These are phyloP conservation scores for Pseudonitzschia delicatissima DNA, from an alignment of 108 stramenopile genomes.

Conservation along the genomic window DNA sequence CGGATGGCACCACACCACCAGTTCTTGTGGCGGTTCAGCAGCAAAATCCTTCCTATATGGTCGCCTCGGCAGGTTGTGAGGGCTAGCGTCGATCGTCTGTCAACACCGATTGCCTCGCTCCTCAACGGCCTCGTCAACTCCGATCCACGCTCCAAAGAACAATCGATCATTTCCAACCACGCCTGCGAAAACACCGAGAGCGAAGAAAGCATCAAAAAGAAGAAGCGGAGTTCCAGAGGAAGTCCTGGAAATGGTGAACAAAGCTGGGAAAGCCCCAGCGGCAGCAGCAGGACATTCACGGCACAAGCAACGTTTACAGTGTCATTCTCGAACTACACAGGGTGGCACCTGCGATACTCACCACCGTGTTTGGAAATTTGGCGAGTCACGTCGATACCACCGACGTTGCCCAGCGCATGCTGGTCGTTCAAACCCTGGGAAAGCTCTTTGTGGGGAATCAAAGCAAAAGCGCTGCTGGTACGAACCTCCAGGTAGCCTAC, in stretches of 20 bases:
- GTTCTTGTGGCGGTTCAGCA: conserved; percentile 45
- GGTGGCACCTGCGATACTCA: conserved; percentile 68
- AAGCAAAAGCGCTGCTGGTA: neutral
- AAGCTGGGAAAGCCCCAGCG: conserved; percentile 17
- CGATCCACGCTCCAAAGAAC: conserved; percentile 47
- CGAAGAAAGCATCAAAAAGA: neutral
- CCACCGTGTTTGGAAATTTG: conserved; percentile 80
- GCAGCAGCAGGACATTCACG: conserved; percentile 24
- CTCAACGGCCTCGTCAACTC: conserved; percentile 73
- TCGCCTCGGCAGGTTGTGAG: conserved; percentile 60
- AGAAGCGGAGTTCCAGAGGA: neutral
- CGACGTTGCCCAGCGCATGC: conserved; percentile 40
- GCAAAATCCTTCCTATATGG: conserved; percentile 61
- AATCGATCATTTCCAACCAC: conserved; percentile 39
- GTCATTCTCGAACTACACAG: conserved; percentile 70
- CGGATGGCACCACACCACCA: neutral
- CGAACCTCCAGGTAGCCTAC: conserved; percentile 27
- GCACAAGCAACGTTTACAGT: conserved; percentile 50
- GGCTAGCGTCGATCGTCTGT: conserved; percentile 55
- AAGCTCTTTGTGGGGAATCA: conserved; percentile 39
- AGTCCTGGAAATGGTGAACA: neutral
- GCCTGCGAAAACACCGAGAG: neutral
- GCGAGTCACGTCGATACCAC: conserved; percentile 38
- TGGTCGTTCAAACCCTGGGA: conserved; percentile 64
- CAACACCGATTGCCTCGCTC: conserved; percentile 58